Conservation (phyloP, 768 basidiomycete species). For the Phanerochaete sordida region DNA sequence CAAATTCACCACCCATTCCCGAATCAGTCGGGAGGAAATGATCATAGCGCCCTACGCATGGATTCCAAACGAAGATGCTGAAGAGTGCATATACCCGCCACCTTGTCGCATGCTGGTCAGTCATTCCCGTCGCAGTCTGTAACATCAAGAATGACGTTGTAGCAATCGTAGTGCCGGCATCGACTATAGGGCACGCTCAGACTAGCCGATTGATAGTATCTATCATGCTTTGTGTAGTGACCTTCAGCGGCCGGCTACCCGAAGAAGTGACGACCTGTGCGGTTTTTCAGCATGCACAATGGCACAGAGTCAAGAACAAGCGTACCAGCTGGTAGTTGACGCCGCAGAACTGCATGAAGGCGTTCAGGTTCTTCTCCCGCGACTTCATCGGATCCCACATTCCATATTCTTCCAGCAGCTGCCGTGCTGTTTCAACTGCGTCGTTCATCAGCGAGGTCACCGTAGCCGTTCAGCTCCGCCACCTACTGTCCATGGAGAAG, state of each 20-base stretch:
- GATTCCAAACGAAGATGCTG: no score
- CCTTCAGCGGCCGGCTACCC: constrained; percentile 1
- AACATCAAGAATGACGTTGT: no score
- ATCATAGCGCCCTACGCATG: no score
- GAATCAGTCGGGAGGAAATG: no score
- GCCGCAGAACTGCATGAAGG: constrained; percentile 54
- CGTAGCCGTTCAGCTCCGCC: neutral
- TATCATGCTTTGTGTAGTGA: neutral
- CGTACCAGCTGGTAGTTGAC: constrained; percentile 57
- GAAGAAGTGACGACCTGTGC: neutral
- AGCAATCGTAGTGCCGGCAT: no score
- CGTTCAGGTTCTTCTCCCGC: constrained; percentile 49
- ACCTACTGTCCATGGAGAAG: constrained; percentile 50
- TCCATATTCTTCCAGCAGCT: constrained; percentile 31
- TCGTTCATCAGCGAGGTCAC: neutral
- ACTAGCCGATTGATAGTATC: neutral
- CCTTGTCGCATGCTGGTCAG: no score
- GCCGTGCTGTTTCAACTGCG: constrained; percentile 22
- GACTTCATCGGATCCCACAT: constrained; percentile 32
- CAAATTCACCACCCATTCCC: no score
- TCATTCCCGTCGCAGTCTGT: no score
- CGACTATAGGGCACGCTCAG: neutral
- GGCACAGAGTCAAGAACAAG: neutral
- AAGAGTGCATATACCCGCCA: no score
- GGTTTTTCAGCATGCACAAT: neutral